Evolutionary conservation across 1,284 basidiomycete species (phyloP).

Genomic region (Melampsora larici-populina): DNA sequence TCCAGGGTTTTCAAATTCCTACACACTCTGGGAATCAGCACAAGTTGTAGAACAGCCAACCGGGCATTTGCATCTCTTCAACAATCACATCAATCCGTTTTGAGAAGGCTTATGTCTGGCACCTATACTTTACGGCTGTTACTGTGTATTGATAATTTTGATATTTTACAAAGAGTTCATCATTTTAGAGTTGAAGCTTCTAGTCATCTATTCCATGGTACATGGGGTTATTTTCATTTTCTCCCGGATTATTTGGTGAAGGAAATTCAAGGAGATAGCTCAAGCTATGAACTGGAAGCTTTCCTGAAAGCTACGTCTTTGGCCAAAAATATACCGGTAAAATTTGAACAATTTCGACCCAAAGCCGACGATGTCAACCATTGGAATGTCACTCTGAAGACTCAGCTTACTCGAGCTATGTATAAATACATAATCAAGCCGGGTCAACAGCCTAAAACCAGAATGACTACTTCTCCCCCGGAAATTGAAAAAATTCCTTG

Average conservation of each 20-base stretch:
- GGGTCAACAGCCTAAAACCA: not conserved
- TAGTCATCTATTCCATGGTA: conserved; percentile 10
- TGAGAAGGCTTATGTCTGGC: not conserved
- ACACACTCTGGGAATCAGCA: not conserved
- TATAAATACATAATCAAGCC: not conserved
- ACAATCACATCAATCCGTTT: not conserved
- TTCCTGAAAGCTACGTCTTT: not conserved
- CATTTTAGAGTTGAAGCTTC: not conserved
- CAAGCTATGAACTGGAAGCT: not conserved
- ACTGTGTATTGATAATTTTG: conserved; percentile 28
- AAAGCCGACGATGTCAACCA: not conserved
- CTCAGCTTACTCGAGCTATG: conserved; percentile 1
- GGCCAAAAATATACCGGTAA: not conserved
- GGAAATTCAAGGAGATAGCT: not conserved
- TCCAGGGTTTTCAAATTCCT: not conserved
- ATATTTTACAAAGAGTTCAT: conserved; percentile 19
- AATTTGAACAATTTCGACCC: not conserved
- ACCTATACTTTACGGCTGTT: not conserved
- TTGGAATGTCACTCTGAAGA: not conserved
- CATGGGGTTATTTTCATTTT: conserved; percentile 23
- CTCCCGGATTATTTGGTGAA: not conserved
- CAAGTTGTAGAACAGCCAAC: conserved; percentile 6
- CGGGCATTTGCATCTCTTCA: not conserved
- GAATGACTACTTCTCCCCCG: not conserved
- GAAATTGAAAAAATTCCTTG: not conserved